Evolutionary conservation across 2,329 filamentous ascomycete genomes (phyloP).

Genomic region (Aspergillus alliaceus): DNA sequence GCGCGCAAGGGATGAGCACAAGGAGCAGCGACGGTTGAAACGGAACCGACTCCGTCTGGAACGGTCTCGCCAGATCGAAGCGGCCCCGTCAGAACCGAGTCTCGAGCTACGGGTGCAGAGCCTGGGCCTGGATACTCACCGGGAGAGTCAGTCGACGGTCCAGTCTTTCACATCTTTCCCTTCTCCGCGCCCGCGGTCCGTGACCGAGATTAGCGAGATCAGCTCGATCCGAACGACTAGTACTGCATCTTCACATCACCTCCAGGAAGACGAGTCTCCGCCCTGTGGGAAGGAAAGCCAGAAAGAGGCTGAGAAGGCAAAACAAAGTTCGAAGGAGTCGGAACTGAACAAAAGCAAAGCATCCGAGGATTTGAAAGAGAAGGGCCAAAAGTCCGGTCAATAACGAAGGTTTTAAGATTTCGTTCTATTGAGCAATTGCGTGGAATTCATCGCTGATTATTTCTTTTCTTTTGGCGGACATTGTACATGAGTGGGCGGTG

Average conservation of each 20-base stretch:
- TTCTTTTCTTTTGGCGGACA: not conserved
- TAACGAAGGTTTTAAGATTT: not conserved
- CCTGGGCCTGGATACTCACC: slow-evolving; percentile 17
- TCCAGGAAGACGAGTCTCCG: not conserved
- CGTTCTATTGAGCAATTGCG: not conserved
- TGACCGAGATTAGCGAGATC: slow-evolving; percentile 19
- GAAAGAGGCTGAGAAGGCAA: not conserved
- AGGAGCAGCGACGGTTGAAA: slow-evolving; percentile 26
- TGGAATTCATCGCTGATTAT: not conserved
- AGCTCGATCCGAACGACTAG: slow-evolving; percentile 21
- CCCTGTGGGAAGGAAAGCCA: not conserved
- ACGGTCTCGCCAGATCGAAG: slow-evolving; percentile 11
- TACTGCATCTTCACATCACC: slow-evolving; percentile 14
- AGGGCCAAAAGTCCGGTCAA: not conserved
- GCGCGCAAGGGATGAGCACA: slow-evolving; percentile 38
- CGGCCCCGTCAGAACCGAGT: slow-evolving; percentile 8
- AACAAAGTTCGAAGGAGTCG: not conserved
- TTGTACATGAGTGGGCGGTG: not conserved
- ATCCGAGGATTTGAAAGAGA: not conserved
- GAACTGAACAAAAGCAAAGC: slow-evolving; percentile 1
- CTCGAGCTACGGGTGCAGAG: slow-evolving; percentile 23
- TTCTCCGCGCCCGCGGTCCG: slow-evolving; percentile 10
- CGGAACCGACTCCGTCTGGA: slow-evolving; percentile 25
- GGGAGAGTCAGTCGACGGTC: slow-evolving; percentile 12
- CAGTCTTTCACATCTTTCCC: slow-evolving; percentile 14